These are phyloP conservation scores for Apiosordaria backusii DNA, from an alignment of 495 filamentous ascomycete species.

Conservation along the genomic window DNA sequence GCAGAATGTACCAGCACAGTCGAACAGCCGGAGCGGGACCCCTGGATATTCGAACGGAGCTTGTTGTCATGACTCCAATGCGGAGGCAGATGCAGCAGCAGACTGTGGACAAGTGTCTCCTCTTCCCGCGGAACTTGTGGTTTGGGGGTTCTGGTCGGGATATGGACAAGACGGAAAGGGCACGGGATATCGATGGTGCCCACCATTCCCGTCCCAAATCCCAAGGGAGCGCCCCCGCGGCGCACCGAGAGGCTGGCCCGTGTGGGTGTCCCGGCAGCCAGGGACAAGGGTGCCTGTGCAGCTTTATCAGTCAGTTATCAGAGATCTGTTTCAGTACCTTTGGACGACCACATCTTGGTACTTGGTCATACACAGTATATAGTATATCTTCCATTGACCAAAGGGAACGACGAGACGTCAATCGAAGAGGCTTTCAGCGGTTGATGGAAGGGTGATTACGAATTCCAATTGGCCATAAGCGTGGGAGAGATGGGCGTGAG, in stretches of 20 bases:
- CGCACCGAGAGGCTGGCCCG: slow-evolving; percentile 4
- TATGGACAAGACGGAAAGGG: not conserved
- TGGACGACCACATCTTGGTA: not conserved
- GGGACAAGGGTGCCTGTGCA: not conserved
- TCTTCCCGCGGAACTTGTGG: not conserved
- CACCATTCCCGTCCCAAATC: not conserved
- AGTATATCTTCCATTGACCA: no score
- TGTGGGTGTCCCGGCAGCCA: slow-evolving; percentile 1
- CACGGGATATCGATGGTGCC: not conserved
- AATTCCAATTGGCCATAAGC: not conserved
- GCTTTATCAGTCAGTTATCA: not conserved
- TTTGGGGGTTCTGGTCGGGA: not conserved
- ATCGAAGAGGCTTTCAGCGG: not conserved
- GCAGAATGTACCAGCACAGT: not conserved
- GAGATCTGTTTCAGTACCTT: not conserved
- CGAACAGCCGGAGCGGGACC: not conserved
- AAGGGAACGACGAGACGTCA: not conserved
- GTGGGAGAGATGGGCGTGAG: not conserved
- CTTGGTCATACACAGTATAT: not conserved
- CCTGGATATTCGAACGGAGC: not conserved
- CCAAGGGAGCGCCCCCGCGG: no score
- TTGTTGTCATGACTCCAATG: no score
- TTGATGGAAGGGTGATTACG: not conserved
- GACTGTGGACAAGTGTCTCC: not conserved
- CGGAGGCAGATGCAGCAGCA: not conserved